These are phyloP conservation scores for Metarhizium rileyi DNA, from an alignment of 2,329 filamentous ascomycete genomes.

Conservation along the genomic window DNA sequence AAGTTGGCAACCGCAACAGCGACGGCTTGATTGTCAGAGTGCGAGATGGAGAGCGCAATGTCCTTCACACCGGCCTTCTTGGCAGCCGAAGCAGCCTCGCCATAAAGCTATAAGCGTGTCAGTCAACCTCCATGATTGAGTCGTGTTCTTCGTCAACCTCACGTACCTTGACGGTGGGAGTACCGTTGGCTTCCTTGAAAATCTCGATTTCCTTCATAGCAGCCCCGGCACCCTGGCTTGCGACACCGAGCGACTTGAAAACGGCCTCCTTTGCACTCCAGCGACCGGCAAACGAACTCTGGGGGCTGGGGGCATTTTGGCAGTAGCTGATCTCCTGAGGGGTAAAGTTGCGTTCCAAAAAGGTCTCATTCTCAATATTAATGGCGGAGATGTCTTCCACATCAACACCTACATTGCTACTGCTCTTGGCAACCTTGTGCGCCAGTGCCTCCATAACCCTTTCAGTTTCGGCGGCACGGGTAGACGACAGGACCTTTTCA, in stretches of 20 bases:
- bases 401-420: conserved; percentile 85
- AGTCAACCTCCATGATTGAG: conserved; percentile 16
- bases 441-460: conserved; percentile 72
- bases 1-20: conserved; percentile 84
- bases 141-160: neutral
- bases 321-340: conserved; percentile 78
- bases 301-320: conserved; percentile 64
- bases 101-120: conserved; percentile 59
- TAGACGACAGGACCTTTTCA: conserved; percentile 40
- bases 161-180: conserved; percentile 76
- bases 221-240: conserved; percentile 79
- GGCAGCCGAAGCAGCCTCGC: conserved; percentile 74
- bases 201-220: conserved; percentile 94
- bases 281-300: conserved; percentile 85
- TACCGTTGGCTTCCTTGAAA: conserved; percentile 66
- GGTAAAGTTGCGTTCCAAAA: conserved; percentile 93
- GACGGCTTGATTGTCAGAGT: conserved; percentile 88
- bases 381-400: conserved; percentile 81
- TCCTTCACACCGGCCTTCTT: conserved; percentile 78
- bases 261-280: conserved; percentile 99
- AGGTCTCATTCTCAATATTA: conserved; percentile 90
- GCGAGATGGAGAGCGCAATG: conserved; percentile 89
- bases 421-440: conserved; percentile 40
- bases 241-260: conserved; percentile 90
- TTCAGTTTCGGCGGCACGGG: conserved; percentile 53